A percentile compares a stretch with the other conserved stretches of the same genome.
These are phyloP conservation scores for Gastrolobium bilobum DNA, from an alignment of 306 rosid genomes.

Conservation along the genomic window DNA sequence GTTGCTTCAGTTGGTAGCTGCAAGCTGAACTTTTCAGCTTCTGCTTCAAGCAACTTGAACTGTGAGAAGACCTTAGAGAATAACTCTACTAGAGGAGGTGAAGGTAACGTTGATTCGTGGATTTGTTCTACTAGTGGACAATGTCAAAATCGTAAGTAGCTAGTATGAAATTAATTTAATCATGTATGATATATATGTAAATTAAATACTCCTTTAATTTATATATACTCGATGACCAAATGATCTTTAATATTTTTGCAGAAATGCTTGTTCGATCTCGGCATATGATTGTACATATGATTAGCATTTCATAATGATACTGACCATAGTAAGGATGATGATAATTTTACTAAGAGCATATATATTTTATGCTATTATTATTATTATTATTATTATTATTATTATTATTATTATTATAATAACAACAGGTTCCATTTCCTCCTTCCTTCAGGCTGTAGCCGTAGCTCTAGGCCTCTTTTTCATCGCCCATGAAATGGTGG, in stretches of 20 bases:
- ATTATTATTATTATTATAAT: no score
- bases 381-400: no score
- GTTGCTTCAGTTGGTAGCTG: slow-evolving; percentile 45
- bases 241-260: slow-evolving; percentile 29
- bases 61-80: slow-evolving; percentile 58
- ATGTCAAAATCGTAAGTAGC: slow-evolving; percentile 25
- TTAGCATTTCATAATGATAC: slow-evolving; percentile 32
- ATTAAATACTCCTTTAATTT: slow-evolving; percentile 40
- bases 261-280: background rate
- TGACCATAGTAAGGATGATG: slow-evolving; percentile 7
- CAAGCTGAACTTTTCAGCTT: slow-evolving; percentile 54
- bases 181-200: slow-evolving; percentile 47
- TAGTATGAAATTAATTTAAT: slow-evolving; percentile 48
- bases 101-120: slow-evolving; percentile 76
- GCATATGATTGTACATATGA: slow-evolving; percentile 46
- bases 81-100: slow-evolving; percentile 54
- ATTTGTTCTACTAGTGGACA: slow-evolving; percentile 67
- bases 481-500: no score
- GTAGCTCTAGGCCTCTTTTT: no score
- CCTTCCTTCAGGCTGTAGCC: no score
- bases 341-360: background rate
- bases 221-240: slow-evolving; percentile 35
- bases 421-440: no score
- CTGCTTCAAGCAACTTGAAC: slow-evolving; percentile 58
- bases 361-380: background rate